These are phyloP conservation scores for Chlamydomonas asymmetrica DNA, from an alignment of 139 green algal genomes.

Conservation along the genomic window DNA sequence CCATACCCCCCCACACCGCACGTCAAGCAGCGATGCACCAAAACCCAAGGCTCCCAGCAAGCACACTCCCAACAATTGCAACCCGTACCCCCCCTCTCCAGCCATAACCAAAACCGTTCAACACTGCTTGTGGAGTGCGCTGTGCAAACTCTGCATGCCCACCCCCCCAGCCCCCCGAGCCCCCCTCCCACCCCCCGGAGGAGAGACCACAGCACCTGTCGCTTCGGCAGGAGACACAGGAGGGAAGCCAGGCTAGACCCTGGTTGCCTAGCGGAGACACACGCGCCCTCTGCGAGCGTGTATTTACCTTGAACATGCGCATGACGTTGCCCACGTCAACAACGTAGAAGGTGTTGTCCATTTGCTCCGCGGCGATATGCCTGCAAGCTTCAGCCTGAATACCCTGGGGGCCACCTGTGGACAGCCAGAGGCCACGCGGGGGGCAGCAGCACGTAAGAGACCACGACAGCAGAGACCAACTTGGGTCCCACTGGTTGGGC, in stretches of 20 bases:
- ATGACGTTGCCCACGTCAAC: constrained; percentile 83
- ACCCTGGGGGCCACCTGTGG: constrained; percentile 14
- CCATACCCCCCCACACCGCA: too few relatives aligned
- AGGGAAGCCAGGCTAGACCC: neutral
- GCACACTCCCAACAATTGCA: too few relatives aligned
- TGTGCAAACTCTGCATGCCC: neutral
- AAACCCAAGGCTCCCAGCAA: too few relatives aligned
- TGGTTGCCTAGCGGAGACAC: neutral
- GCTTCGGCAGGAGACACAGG: too few relatives aligned
- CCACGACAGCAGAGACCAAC: neutral
- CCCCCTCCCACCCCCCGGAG: neutral
- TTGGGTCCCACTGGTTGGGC: neutral
- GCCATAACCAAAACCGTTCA: too few relatives aligned
- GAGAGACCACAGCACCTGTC: too few relatives aligned
- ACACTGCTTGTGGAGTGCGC: neutral
- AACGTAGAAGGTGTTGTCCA: constrained; percentile 88
- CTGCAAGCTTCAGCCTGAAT: constrained; percentile 16
- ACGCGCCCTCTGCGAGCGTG: neutral
- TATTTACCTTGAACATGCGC: constrained; percentile 65
- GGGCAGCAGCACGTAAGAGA: neutral
- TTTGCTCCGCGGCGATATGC: constrained; percentile 29
- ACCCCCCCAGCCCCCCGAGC: too few relatives aligned
- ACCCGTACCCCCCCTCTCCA: too few relatives aligned
- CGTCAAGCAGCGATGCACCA: too few relatives aligned
- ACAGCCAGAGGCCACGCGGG: neutral